Evolutionary conservation across 2,329 filamentous ascomycete species (phyloP), one percentile per base, ranked within the genome.

Genomic region (Furcasterigmium sp.): DNA sequence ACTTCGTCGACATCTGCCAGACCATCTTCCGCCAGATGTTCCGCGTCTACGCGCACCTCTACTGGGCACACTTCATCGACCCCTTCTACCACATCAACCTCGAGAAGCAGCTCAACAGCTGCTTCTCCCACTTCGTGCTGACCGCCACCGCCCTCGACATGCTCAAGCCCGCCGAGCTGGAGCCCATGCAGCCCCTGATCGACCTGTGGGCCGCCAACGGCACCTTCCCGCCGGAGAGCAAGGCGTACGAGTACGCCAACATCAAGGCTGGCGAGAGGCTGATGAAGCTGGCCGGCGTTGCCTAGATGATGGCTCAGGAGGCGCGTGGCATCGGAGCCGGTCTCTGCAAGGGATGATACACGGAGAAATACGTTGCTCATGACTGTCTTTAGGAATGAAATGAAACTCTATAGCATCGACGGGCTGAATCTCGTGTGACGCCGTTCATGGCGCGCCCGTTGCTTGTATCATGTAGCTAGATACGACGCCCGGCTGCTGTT

Each of bases 11-110:
- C 48, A 90, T 95, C 54, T 93, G 91, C 72, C 90, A 94, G 72
- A 85, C 85, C 52, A 93, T 96, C 57, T 91, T 96, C 72, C 86
- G 91, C 56, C 93, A 96, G 68, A 97, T 98, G 85, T 97, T 98
- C 75, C 87, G 93, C 46, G 91, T 96, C 54, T 98, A 98, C 60
- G 85, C 93, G 38, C 93, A 98, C 66, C 82, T 98, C 48, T 98
- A 98, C 73, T 96, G 95, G 78, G 88, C 91, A 45, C 93, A 98
- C 66, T 98, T 88, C 65, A 71, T 83, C 47, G 85, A 89, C 53
- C 86, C 85, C 5, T 89, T 90, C 65, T 91, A 89, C 67, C 84
- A 91, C 62, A 75, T 91, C 51, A 89, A 87, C 68, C 70, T 86
- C 9, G 83, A 86, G 63, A 86, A 90, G 61, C 84, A 88, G 55